Conservation (phyloP, 495 filamentous ascomycete genomes). For the Penicillium herquei region DNA sequence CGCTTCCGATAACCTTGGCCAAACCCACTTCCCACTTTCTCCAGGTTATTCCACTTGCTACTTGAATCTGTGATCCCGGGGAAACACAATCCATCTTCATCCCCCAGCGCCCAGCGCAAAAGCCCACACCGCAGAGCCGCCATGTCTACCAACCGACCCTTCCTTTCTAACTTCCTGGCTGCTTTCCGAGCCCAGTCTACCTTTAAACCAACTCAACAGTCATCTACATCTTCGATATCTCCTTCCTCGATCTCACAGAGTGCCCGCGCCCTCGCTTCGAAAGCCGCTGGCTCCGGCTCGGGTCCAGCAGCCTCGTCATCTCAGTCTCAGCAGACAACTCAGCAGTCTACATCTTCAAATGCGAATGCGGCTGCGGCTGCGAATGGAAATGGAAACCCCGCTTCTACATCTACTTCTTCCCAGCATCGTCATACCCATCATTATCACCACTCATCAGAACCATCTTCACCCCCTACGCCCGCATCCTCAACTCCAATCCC, state of each 20-base stretch:
- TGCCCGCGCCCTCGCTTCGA: constrained; percentile 45
- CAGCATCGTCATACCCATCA: constrained; percentile 21
- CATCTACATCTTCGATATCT: constrained; percentile 23
- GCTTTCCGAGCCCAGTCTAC: constrained; percentile 69
- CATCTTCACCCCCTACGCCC: constrained; percentile 25
- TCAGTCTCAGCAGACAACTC: not conserved
- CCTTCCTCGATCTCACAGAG: constrained; percentile 38
- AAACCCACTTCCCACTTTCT: not conserved
- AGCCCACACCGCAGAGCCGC: not conserved
- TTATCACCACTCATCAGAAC: constrained; percentile 21
- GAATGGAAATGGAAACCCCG: not conserved
- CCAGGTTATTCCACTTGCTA: not conserved
- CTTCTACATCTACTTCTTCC: constrained; percentile 11
- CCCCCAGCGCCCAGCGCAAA: not conserved
- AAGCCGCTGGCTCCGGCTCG: constrained; percentile 23
- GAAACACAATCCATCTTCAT: not conserved
- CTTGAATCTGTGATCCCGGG: not conserved
- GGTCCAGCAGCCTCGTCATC: constrained; percentile 1
- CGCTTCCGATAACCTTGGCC: not conserved
- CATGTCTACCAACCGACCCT: constrained; percentile 73
- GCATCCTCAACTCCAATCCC: constrained; percentile 39
- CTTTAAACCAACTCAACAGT: constrained; percentile 42
- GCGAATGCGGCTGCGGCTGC: not conserved
- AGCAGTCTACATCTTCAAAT: constrained; percentile 6
- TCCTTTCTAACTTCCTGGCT: constrained; percentile 82